Conservation (phyloP, 2,329 filamentous ascomycete genomes). For the Fonsecaea pedrosoi region DNA sequence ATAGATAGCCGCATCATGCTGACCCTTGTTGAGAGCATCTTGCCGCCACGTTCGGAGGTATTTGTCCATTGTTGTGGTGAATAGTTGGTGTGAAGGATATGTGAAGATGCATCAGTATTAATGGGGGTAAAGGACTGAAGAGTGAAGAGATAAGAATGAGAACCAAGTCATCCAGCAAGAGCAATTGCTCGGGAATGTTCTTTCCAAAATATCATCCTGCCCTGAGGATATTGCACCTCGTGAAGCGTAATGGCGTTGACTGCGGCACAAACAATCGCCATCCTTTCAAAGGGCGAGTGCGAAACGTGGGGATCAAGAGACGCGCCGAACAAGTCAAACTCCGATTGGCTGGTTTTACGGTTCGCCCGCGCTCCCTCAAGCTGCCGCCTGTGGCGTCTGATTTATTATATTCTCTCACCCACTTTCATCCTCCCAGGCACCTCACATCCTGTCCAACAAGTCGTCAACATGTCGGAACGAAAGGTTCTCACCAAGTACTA, state of each 20-base stretch:
- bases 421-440: not conserved
- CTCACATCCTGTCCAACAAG: not conserved
- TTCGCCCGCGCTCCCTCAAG: not conserved
- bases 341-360: constrained; percentile 18
- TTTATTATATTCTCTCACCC: constrained; percentile 1
- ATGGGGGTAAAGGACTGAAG: not conserved
- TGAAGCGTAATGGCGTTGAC: not conserved
- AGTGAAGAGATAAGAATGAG: not conserved
- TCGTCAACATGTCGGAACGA: constrained; percentile 76
- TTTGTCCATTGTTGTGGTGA: constrained; percentile 72
- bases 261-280: constrained; percentile 8
- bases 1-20: constrained; percentile 95
- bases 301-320: constrained; percentile 27
- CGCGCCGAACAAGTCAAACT: constrained; percentile 10
- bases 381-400: constrained; percentile 3
- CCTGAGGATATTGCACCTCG: constrained; percentile 1
- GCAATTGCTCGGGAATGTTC: not conserved
- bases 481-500: constrained; percentile 73
- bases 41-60: constrained; percentile 94
- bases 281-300: not conserved
- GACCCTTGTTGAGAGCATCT: constrained; percentile 92
- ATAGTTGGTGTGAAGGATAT: not conserved
- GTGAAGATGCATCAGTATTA: constrained; percentile 14
- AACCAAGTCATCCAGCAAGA: not conserved
- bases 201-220: constrained; percentile 1